These are phyloP conservation scores for Trypanosoma platydactyli DNA, from an alignment of 208 protist species.

Conservation along the genomic window DNA sequence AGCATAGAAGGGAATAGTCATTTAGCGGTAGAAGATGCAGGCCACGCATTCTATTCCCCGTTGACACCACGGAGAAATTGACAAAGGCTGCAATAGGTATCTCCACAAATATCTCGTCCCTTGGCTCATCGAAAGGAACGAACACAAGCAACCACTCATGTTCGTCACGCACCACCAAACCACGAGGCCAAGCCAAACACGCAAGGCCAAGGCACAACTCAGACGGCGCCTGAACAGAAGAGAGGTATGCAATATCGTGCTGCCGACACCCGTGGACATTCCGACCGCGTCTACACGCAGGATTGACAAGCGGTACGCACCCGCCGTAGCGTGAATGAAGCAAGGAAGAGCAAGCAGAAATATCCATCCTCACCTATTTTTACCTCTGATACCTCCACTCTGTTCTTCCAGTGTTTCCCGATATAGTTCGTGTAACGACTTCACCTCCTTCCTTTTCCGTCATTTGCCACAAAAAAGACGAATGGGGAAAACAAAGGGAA, in stretches of 20 bases:
- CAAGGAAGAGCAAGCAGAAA: conserved; percentile 3
- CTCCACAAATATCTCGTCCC: conserved; percentile 23
- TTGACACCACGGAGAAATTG: background rate
- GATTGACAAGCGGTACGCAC: conserved; percentile 12
- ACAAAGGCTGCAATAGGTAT: conserved; percentile 19
- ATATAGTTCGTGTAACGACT: background rate
- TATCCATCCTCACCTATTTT: conserved; percentile 1
- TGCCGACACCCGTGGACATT: background rate
- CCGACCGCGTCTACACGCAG: background rate
- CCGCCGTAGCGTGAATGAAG: conserved; percentile 12
- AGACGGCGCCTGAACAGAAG: conserved; percentile 15
- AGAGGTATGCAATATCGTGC: conserved; percentile 21
- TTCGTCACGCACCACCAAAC: background rate
- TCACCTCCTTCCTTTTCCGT: background rate
- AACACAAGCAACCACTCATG: conserved; percentile 7
- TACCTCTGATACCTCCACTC: background rate
- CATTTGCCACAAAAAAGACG: background rate
- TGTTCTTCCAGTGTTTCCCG: background rate
- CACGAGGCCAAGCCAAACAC: conserved; percentile 11
- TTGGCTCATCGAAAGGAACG: conserved; percentile 19
- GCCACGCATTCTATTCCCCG: background rate
- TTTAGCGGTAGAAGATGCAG: conserved; percentile 16
- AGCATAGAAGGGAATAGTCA: conserved; percentile 14
- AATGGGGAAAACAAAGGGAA: background rate
- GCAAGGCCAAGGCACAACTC: conserved; percentile 21